Percentiles rank a stretch among this genome's conserved stretches.
Evolutionary conservation across 2,329 filamentous ascomycete species (phyloP).

Genomic region (Elsinoe batatas): DNA sequence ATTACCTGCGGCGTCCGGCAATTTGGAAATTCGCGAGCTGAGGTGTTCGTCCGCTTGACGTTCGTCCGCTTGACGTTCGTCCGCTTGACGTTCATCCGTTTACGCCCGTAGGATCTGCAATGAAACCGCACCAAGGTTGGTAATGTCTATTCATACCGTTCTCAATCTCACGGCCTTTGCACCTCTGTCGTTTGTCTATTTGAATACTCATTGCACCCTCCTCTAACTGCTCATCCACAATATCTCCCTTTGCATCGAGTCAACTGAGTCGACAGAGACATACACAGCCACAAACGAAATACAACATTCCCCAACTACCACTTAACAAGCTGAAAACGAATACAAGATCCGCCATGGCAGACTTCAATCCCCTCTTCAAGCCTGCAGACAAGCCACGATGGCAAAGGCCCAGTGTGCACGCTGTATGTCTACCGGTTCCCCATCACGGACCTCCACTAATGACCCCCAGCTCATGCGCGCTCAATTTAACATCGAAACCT

Average conservation of each 20-base stretch:
- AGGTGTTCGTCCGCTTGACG: too few species aligned
- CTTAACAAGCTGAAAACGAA: not conserved
- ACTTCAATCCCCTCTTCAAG: conserved; percentile 9
- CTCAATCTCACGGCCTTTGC: not conserved
- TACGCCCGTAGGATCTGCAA: not conserved
- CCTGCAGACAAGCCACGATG: not conserved
- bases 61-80: not conserved
- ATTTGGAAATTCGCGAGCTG: too few species aligned
- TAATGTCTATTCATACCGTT: not conserved
- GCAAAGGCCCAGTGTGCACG: not conserved
- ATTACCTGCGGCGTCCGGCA: too few species aligned
- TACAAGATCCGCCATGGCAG: not conserved
- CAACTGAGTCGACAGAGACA: too few species aligned
- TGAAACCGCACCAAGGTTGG: not conserved
- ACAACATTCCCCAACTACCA: not conserved
- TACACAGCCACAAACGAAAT: too few species aligned
- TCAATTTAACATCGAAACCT: conserved; percentile 32
- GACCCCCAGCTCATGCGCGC: conserved; percentile 25
- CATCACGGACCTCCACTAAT: not conserved
- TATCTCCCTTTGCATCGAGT: too few species aligned
- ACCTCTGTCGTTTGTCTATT: too few species aligned
- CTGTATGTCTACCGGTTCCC: not conserved
- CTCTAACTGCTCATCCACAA: too few species aligned
- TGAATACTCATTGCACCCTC: too few species aligned
- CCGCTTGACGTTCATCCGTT: not conserved